Conservation (phyloP, 768 basidiomycete genomes). For the Collybiopsis confluens region DNA sequence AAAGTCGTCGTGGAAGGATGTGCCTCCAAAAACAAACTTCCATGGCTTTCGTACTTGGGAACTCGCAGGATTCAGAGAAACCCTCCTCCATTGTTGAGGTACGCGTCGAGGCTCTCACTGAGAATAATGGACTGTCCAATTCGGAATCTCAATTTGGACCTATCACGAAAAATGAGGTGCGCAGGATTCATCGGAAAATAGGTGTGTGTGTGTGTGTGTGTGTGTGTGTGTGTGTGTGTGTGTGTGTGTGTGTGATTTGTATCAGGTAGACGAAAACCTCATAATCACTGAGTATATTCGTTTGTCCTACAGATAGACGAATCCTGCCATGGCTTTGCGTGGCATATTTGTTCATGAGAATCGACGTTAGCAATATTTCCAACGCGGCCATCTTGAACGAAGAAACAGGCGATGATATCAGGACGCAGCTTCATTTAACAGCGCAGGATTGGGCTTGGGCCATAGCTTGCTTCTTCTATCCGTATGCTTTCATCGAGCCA, state of each 20-base stretch:
- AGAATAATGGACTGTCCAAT: too few relatives aligned
- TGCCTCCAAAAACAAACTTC: too few relatives aligned
- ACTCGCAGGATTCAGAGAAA: too few relatives aligned
- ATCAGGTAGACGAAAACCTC: too few relatives aligned
- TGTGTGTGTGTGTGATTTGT: too few relatives aligned
- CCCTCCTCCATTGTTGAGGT: too few relatives aligned
- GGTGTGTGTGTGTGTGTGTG: constrained; percentile 13
- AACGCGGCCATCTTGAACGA: constrained; percentile 19
- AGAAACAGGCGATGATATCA: constrained; percentile 17
- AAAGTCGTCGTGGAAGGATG: too few relatives aligned
- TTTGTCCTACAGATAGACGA: neutral
- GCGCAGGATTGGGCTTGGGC: constrained; percentile 21
- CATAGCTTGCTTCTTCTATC: constrained; percentile 19
- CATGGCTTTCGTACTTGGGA: too few relatives aligned
- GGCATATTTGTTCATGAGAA: constrained; percentile 18
- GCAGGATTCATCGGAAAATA: constrained; percentile 8
- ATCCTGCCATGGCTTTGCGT: constrained; percentile 14
- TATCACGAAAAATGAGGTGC: constrained; percentile 6
- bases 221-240: too few relatives aligned
- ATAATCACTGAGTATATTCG: neutral
- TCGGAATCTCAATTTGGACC: neutral
- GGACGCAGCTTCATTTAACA: constrained; percentile 13
- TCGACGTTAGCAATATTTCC: constrained; percentile 18
- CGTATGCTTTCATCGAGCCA: constrained; percentile 16
- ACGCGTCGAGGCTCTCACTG: too few relatives aligned